Conservation (phyloP, 2,329 filamentous ascomycete species). For the Cladosporium austrohemisphaericum region DNA sequence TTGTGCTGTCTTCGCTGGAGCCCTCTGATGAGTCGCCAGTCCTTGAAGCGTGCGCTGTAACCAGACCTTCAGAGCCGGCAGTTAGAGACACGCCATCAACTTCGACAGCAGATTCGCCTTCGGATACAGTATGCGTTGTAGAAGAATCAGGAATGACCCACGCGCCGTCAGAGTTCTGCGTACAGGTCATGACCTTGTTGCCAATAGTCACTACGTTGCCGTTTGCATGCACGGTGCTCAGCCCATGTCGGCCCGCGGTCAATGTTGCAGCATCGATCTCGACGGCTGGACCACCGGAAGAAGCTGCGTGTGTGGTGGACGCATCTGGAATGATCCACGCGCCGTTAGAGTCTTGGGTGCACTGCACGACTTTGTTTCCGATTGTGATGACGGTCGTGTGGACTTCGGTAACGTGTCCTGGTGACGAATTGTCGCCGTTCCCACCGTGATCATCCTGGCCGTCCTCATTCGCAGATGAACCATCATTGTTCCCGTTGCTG, state of each 20-base stretch:
- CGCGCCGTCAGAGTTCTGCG: background rate
- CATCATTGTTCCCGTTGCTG: background rate
- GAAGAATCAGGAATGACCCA: background rate
- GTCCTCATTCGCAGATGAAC: background rate
- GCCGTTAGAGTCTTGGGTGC: constrained; percentile 2
- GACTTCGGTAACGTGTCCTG: background rate
- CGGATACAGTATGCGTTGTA: background rate
- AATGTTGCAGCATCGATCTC: background rate
- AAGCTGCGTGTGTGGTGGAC: background rate
- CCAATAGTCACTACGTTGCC: background rate
- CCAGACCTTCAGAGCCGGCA: background rate
- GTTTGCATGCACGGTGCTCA: background rate
- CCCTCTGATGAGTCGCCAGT: background rate
- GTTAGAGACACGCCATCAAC: constrained; percentile 2
- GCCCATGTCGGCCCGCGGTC: background rate
- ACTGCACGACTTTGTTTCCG: constrained; percentile 2
- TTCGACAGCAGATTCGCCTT: constrained; percentile 3
- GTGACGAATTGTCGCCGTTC: background rate
- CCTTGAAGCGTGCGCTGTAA: background rate
- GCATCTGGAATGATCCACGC: constrained; percentile 3
- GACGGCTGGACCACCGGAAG: constrained; percentile 3
- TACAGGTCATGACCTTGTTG: background rate
- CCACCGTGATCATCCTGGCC: background rate
- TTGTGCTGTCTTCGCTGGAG: background rate
- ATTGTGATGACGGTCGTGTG: constrained; percentile 10